phyloP scores from a whole-genome alignment of 768 basidiomycete genomes.

The Hericium coralloides region DNA sequence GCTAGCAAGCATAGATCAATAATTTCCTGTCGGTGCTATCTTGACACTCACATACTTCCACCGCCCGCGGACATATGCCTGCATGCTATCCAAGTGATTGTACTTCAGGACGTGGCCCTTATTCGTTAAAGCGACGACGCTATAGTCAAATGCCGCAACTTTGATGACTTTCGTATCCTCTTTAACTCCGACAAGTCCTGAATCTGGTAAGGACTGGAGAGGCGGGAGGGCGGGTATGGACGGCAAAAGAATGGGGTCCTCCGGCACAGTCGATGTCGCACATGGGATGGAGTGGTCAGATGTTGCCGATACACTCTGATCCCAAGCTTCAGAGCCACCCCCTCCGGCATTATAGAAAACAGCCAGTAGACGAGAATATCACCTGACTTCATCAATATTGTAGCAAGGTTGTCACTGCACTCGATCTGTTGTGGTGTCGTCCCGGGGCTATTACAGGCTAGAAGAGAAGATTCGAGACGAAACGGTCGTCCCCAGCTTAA shows the following conservation, averaged over 20 bases:
- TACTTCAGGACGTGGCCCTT: slow-evolving; percentile 70
- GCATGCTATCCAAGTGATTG: slow-evolving; percentile 35
- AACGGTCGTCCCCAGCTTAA: slow-evolving; percentile 74
- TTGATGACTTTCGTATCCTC: slow-evolving; percentile 48
- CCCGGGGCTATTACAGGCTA: slow-evolving; percentile 34
- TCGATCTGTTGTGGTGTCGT: slow-evolving; percentile 54
- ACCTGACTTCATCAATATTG: slow-evolving; percentile 61
- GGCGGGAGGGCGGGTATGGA: slow-evolving; percentile 53
- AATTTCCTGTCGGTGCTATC: no score
- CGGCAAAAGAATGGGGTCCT: slow-evolving; percentile 51
- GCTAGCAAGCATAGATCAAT: slow-evolving; percentile 40
- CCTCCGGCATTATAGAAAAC: slow-evolving; percentile 32
- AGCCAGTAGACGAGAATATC: slow-evolving; percentile 76
- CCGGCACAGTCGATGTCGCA: slow-evolving; percentile 44
- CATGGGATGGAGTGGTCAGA: slow-evolving; percentile 46
- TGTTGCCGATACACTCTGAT: slow-evolving; percentile 25
- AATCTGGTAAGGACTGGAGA: slow-evolving; percentile 28
- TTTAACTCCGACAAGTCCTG: slow-evolving; percentile 17
- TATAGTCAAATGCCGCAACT: slow-evolving; percentile 70
- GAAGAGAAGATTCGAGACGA: slow-evolving; percentile 33
- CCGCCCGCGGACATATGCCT: slow-evolving; percentile 24
- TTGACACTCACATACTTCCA: slow-evolving; percentile 69
- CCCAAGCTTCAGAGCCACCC: slow-evolving; percentile 29
- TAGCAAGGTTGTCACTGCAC: slow-evolving; percentile 74
- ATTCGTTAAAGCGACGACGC: slow-evolving; percentile 74